Conservation (phyloP, 345 rosid species). For the Euphorbia lathyris region DNA sequence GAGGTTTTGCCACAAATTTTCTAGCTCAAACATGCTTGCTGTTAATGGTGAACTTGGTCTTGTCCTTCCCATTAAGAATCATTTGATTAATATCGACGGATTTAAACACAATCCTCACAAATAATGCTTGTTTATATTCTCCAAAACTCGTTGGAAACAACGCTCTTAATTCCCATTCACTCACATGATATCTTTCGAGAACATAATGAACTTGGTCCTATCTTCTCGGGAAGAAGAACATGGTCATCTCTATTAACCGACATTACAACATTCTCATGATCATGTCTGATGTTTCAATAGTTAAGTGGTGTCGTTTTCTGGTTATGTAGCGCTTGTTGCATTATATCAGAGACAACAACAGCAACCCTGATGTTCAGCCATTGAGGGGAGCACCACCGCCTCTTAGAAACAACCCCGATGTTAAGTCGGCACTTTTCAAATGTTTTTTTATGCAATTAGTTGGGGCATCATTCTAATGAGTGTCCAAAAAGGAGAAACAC, state of each 20-base stretch:
- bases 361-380: too few relatives aligned
- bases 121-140: conserved; percentile 49
- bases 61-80: conserved; percentile 33
- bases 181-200: conserved; percentile 61
- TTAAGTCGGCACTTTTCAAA: too few relatives aligned
- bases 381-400: too few relatives aligned
- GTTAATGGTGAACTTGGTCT: conserved; percentile 53
- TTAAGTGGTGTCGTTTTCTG: not conserved
- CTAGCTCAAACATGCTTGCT: conserved; percentile 73
- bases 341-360: too few relatives aligned
- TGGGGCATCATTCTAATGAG: too few relatives aligned
- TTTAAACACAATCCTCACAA: conserved; percentile 42
- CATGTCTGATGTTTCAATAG: not conserved
- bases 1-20: conserved; percentile 44
- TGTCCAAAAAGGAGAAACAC: too few relatives aligned
- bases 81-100: conserved; percentile 18
- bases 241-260: too few relatives aligned
- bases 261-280: too few relatives aligned
- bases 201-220: conserved; percentile 60
- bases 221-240: conserved; percentile 26
- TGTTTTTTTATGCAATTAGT: too few relatives aligned
- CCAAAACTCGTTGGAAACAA: conserved; percentile 38
- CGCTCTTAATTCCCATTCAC: conserved; percentile 46
- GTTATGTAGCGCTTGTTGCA: conserved; percentile 28
- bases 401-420: too few relatives aligned